These are phyloP conservation scores for Flagelloscypha sp. DNA, from an alignment of 768 basidiomycete genomes.

Conservation along the genomic window DNA sequence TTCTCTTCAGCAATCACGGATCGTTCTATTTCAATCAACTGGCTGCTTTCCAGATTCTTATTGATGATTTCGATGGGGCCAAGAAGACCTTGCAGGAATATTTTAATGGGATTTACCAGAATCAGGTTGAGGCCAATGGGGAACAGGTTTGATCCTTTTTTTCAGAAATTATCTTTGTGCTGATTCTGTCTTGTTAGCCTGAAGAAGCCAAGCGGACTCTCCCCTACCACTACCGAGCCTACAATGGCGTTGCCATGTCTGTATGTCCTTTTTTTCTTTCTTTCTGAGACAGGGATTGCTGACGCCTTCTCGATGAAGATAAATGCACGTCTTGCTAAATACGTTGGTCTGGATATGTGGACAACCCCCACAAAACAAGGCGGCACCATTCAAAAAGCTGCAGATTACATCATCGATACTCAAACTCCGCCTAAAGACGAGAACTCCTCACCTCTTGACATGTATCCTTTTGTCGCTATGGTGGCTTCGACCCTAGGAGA, in stretches of 20 bases:
- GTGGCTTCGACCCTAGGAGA: slow-evolving; percentile 55
- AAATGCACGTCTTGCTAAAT: slow-evolving; percentile 47
- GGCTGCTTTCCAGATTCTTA: slow-evolving; percentile 45
- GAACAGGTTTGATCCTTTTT: slow-evolving; percentile 36
- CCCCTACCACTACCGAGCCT: slow-evolving; percentile 60
- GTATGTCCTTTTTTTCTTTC: slow-evolving; percentile 25
- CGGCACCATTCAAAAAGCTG: slow-evolving; percentile 49
- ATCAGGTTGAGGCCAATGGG: slow-evolving; percentile 50
- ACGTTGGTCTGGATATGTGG: slow-evolving; percentile 41
- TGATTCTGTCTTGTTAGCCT: slow-evolving; percentile 38
- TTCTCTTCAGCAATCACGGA: slow-evolving; percentile 44
- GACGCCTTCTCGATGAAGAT: slow-evolving; percentile 30
- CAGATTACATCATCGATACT: slow-evolving; percentile 49
- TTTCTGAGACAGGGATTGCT: no score
- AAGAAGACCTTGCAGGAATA: slow-evolving; percentile 37
- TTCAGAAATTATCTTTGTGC: no score
- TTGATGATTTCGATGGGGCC: slow-evolving; percentile 43
- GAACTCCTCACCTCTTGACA: slow-evolving; percentile 33
- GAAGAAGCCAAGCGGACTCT: slow-evolving; percentile 51
- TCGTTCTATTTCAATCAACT: slow-evolving; percentile 57
- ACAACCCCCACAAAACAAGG: slow-evolving; percentile 39
- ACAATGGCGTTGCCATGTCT: slow-evolving; percentile 60
- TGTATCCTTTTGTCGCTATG: slow-evolving; percentile 50
- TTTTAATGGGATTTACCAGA: slow-evolving; percentile 40
- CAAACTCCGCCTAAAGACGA: slow-evolving; percentile 25